Evolutionary conservation across 2,329 filamentous ascomycete genomes (phyloP).

Genomic region (Pyricularia grisea): DNA sequence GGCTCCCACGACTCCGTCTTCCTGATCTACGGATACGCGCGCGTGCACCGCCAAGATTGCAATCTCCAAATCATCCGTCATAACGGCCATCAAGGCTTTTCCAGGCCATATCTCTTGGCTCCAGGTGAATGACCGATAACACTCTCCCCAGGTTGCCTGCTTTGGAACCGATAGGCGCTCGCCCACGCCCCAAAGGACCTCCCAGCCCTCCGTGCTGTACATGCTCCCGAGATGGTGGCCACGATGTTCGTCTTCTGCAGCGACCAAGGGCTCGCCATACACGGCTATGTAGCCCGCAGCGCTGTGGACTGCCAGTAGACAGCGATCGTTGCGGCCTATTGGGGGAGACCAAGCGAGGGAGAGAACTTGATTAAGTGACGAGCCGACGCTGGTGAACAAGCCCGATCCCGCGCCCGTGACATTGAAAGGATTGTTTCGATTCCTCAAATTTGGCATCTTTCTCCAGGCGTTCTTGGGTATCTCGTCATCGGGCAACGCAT

Average conservation of each 20-base stretch:
- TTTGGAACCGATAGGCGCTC: constrained; percentile 38
- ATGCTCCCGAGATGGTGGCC: constrained; percentile 12
- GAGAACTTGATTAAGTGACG: constrained; percentile 45
- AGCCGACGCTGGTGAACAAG: constrained; percentile 35
- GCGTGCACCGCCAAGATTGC: constrained; percentile 35
- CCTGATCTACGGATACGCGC: constrained; percentile 14
- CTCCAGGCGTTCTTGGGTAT: constrained; percentile 14
- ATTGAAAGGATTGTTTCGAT: constrained; percentile 18
- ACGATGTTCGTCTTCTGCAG: constrained; percentile 7
- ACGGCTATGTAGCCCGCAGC: constrained; percentile 39
- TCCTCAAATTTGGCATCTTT: neutral
- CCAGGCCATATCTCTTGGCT: constrained; percentile 30
- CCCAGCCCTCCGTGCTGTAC: constrained; percentile 34
- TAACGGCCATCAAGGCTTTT: constrained; percentile 38
- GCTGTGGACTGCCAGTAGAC: constrained; percentile 40
- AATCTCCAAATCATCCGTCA: constrained; percentile 39
- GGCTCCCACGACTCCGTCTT: constrained; percentile 16
- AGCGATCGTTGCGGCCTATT: constrained; percentile 44
- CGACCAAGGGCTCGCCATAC: constrained; percentile 33
- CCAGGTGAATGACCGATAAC: constrained; percentile 45
- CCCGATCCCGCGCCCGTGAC: constrained; percentile 32
- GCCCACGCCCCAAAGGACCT: constrained; percentile 46
- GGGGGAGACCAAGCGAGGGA: constrained; percentile 47
- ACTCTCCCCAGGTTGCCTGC: constrained; percentile 29
- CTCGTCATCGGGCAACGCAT: constrained; percentile 11